Evolutionary conservation across 495 filamentous ascomycete genomes (phyloP).

Genomic region (Poronia punctata): DNA sequence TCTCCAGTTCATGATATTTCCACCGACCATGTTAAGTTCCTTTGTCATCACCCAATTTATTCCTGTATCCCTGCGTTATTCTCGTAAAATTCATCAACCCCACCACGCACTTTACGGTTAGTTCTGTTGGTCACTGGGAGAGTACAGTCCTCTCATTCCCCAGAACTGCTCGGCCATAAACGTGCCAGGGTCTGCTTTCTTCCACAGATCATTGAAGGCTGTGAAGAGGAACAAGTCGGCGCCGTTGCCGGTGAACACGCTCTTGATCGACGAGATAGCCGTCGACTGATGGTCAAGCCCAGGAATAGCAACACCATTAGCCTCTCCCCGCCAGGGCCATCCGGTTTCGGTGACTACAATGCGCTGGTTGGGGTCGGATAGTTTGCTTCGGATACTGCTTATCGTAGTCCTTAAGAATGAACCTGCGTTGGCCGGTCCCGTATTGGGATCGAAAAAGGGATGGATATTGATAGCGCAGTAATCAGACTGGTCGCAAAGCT

Average conservation of each 20-base stretch:
- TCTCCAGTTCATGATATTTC: slow-evolving; percentile 9
- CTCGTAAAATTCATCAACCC: slow-evolving; percentile 6
- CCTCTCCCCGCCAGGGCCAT: slow-evolving; percentile 65
- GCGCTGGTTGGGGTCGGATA: slow-evolving; percentile 26
- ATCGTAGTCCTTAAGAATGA: slow-evolving; percentile 55
- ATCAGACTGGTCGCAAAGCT: slow-evolving; percentile 66
- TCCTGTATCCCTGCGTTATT: slow-evolving; percentile 15
- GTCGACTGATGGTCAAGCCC: slow-evolving; percentile 51
- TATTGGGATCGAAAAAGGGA: slow-evolving; percentile 69
- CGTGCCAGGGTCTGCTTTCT: slow-evolving; percentile 55
- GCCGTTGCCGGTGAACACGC: slow-evolving; percentile 38
- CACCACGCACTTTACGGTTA: neutral
- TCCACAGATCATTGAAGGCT: slow-evolving; percentile 74
- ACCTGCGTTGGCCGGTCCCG: slow-evolving; percentile 52
- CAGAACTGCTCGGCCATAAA: slow-evolving; percentile 68
- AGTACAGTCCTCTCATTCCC: slow-evolving; percentile 47
- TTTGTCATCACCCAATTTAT: slow-evolving; percentile 14
- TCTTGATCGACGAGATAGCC: slow-evolving; percentile 58
- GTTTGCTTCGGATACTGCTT: slow-evolving; percentile 26
- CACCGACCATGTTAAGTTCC: slow-evolving; percentile 11
- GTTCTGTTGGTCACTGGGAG: slow-evolving; percentile 16
- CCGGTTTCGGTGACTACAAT: slow-evolving; percentile 64
- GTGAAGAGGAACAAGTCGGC: slow-evolving; percentile 61
- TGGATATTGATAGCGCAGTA: slow-evolving; percentile 78
- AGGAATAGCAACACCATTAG: slow-evolving; percentile 60